Evolutionary conservation across 2,329 filamentous ascomycete species (phyloP).

Genomic region (Alternaria sp.): DNA sequence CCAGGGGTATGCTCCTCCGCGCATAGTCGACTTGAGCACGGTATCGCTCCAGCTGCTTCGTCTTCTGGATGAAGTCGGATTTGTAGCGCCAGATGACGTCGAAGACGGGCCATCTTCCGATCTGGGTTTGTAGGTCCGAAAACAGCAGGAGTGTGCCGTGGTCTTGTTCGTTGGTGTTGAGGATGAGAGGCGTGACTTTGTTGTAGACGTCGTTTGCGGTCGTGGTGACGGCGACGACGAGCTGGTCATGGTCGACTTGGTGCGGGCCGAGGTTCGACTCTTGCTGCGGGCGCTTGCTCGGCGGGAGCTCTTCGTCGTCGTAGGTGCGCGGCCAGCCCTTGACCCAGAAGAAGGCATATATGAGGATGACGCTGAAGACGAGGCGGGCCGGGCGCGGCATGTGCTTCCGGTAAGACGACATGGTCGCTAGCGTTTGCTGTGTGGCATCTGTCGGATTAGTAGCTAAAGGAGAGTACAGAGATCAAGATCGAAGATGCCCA

Average conservation of each 20-base stretch:
- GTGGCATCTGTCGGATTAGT: slow-evolving; percentile 13
- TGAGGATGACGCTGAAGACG: slow-evolving; percentile 20
- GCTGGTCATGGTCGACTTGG: slow-evolving; percentile 28
- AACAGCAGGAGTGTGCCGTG: slow-evolving; percentile 47
- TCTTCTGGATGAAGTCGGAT: slow-evolving; percentile 32
- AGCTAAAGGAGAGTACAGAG: not conserved
- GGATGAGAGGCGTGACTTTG: slow-evolving; percentile 56
- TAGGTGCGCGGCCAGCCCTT: slow-evolving; percentile 41
- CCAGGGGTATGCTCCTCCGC: slow-evolving; percentile 35
- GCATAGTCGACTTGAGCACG: slow-evolving; percentile 40
- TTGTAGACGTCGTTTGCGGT: slow-evolving; percentile 62
- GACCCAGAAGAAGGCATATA: slow-evolving; percentile 41
- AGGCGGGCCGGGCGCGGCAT: slow-evolving; percentile 33
- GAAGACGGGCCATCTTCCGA: slow-evolving; percentile 42
- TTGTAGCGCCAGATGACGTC: slow-evolving; percentile 47
- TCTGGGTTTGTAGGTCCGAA: slow-evolving; percentile 46
- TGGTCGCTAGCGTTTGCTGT: slow-evolving; percentile 21
- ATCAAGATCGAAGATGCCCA: not conserved
- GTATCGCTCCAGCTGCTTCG: slow-evolving; percentile 48
- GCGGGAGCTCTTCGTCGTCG: slow-evolving; percentile 42
- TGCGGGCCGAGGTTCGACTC: slow-evolving; percentile 23
- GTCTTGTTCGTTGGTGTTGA: slow-evolving; percentile 35
- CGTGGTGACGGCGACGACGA: slow-evolving; percentile 63
- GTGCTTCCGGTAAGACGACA: slow-evolving; percentile 27
- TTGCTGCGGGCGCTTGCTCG: slow-evolving; percentile 22